A percentile compares a stretch with the other conserved stretches of the same genome.
phyloP scores from a whole-genome alignment of 768 basidiomycete species.

The Xerocomellus chrysenteron region DNA sequence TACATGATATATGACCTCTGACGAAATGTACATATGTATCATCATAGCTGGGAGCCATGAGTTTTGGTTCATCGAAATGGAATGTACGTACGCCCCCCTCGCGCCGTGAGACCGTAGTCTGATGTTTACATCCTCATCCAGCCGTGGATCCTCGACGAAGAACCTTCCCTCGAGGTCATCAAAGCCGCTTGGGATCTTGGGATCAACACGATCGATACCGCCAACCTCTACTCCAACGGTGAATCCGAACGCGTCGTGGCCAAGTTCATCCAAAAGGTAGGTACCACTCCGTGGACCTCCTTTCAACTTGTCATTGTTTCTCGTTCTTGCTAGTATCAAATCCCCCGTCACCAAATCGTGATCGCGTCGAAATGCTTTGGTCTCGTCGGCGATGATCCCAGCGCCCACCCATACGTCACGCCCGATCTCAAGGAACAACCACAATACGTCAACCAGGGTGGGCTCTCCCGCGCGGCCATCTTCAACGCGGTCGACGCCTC shows the following conservation, averaged over 20 bases:
- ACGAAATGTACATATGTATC: background rate
- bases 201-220: conserved; percentile 41
- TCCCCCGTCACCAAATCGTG: conserved; percentile 34
- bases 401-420: background rate
- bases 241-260: conserved; percentile 39
- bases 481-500: conserved; percentile 40
- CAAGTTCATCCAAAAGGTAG: conserved; percentile 38
- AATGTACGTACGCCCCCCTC: conserved; percentile 12
- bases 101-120: background rate
- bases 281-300: background rate
- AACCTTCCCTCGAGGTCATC: conserved; percentile 32
- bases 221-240: conserved; percentile 38
- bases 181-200: conserved; percentile 42
- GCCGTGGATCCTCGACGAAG: conserved; percentile 29
- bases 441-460: conserved; percentile 32
- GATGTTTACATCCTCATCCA: background rate
- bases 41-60: conserved; percentile 28
- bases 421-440: conserved; percentile 4
- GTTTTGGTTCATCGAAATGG: conserved; percentile 29
- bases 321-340: conserved; percentile 22
- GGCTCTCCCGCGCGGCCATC: conserved; percentile 38
- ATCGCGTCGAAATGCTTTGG: conserved; percentile 31
- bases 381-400: conserved; percentile 11
- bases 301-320: too few species aligned
- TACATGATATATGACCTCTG: background rate